Conservation (phyloP, 108 stramenopile genomes). For the Nitzschia sp. region DNA sequence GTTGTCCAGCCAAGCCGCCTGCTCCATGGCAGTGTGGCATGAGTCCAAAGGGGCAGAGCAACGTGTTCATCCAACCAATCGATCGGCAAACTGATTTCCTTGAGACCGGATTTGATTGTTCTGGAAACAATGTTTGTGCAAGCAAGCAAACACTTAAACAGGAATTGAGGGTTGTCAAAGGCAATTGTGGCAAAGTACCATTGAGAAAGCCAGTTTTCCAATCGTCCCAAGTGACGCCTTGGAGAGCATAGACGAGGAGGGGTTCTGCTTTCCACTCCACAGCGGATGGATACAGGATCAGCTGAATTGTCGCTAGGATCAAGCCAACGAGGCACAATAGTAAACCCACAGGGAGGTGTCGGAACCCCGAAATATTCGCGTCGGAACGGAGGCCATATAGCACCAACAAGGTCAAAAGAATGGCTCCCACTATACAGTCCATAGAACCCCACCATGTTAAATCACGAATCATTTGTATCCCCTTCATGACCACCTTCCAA, state of each 20-base stretch:
- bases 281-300: not conserved
- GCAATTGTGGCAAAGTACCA: conserved; percentile 78
- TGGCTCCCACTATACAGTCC: conserved; percentile 12
- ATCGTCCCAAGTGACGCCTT: conserved; percentile 44
- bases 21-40: conserved; percentile 90
- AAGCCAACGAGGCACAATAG: conserved; percentile 59
- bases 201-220: conserved; percentile 70
- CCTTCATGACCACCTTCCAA: conserved; percentile 53
- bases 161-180: conserved; percentile 78
- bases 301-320: conserved; percentile 35
- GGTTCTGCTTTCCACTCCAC: conserved; percentile 24
- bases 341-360: conserved; percentile 53
- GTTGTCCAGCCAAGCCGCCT: conserved; percentile 84
- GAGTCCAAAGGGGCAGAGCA: conserved; percentile 67
- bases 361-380: not conserved
- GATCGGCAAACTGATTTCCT: conserved; percentile 61
- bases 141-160: conserved; percentile 75
- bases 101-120: conserved; percentile 44
- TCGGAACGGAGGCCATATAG: conserved; percentile 1
- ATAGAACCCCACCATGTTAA: conserved; percentile 42
- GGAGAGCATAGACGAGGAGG: conserved; percentile 50
- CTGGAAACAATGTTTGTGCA: conserved; percentile 70
- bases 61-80: conserved; percentile 76
- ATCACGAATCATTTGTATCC: conserved; percentile 54
- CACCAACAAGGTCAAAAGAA: not conserved